Percentiles rank a stretch among this genome's conserved stretches.
These are phyloP conservation scores for Venturia carpophila DNA, from an alignment of 2,329 filamentous ascomycete genomes.

Conservation along the genomic window DNA sequence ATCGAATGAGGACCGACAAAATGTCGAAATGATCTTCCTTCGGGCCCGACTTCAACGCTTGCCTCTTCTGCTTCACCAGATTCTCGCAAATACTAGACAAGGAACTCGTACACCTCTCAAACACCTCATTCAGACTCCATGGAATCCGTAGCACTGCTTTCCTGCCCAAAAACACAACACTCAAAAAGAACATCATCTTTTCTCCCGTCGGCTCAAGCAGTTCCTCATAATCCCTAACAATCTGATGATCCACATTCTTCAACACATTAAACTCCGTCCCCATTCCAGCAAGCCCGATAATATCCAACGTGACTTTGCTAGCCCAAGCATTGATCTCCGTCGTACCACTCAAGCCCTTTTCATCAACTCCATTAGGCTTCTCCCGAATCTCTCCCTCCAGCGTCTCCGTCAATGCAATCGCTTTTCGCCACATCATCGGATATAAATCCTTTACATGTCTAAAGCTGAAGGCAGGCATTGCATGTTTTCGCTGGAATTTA, in stretches of 20 bases:
- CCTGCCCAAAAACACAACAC: slow-evolving; percentile 32
- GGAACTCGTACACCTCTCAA: slow-evolving; percentile 4
- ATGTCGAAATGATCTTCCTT: slow-evolving; percentile 33
- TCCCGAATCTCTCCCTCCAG: slow-evolving; percentile 48
- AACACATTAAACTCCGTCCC: slow-evolving; percentile 38
- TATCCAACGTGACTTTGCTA: slow-evolving; percentile 39
- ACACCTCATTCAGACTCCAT: slow-evolving; percentile 38
- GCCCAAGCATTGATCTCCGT: slow-evolving; percentile 38
- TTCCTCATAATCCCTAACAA: slow-evolving; percentile 37
- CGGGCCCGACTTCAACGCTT: background rate
- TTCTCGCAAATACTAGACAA: background rate
- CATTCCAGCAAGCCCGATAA: slow-evolving; percentile 40
- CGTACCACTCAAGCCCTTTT: slow-evolving; percentile 27
- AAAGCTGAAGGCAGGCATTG: slow-evolving; percentile 79
- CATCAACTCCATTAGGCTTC: slow-evolving; percentile 28
- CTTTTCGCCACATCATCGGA: slow-evolving; percentile 74
- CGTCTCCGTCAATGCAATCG: slow-evolving; percentile 55
- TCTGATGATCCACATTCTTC: slow-evolving; percentile 35
- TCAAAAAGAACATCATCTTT: slow-evolving; percentile 39
- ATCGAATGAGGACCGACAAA: slow-evolving; percentile 43
- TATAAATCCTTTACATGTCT: slow-evolving; percentile 80
- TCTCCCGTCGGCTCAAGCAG: slow-evolving; percentile 40
- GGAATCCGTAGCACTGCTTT: slow-evolving; percentile 37
- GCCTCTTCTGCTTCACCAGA: background rate
- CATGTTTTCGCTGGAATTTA: slow-evolving; percentile 55